Evolutionary conservation across 176 grass and related monocot genomes (phyloP), one percentile per base, ranked within the genome.

Genomic region (Tillandsia fasciculata): DNA sequence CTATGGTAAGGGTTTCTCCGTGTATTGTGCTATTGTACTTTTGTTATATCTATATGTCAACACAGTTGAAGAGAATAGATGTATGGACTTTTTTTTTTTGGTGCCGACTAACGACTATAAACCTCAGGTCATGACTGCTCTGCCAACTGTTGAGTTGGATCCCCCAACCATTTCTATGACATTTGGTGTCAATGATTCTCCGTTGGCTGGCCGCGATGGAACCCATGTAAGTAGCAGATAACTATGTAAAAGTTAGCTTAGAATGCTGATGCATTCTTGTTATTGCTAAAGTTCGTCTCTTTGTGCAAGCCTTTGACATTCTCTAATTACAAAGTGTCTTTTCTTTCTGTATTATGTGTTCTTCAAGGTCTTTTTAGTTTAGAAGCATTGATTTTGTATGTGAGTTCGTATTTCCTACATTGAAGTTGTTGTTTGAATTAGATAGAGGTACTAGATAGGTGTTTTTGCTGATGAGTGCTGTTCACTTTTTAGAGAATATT

Each of bases 161-260:
- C 94, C 94, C 64, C 94, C 94, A 82, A 99, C 89, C 74, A 99
- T 99, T 74, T 99, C 94, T 18, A 99, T 99, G 94, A 99, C 93
- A 65, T 99, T 99, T 64, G 94, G 89, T 65, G 94, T 99, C 72
- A 99, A 99, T 84, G 94, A 99, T 80, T 90, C 94, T 81, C 87
- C 89, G 20, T 59, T 90, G 68, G 87, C 79, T 79, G 94, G 94
- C 9, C 89, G 84, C 71, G 89, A 99, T 83, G 94, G 94, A 24
- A 86, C 82, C 64, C 89, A 99, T 81, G 94, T 99, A 81, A 85
- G 89, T 85, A 76, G 50, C 70, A 71, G 50, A 76, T 74, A 76
- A 48, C 28, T 28, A 63, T n/a, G 13, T 20, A 22, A 42, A 8
- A 17, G 51, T 42, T 42, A 42, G 33, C 33, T 42, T 42, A 42